A percentile compares a stretch with the other conserved stretches of the same genome.
Conservation (phyloP, 1,284 basidiomycete species). For the Caloboletus firmus region DNA sequence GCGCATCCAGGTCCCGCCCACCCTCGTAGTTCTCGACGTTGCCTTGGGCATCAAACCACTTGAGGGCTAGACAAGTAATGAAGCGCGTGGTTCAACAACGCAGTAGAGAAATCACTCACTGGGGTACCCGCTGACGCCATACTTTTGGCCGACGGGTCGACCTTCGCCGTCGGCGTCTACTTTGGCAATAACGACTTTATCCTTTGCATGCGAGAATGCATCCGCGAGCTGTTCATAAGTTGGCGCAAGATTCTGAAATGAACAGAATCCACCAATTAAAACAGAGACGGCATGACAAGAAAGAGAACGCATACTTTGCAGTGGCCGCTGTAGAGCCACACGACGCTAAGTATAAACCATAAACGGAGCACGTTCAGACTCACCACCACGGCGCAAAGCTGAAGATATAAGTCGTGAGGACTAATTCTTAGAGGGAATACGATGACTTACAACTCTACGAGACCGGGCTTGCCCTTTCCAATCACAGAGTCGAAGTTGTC, state of each 20-base stretch:
- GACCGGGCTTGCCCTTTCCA: constrained; percentile 76
- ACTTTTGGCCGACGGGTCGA: constrained; percentile 69
- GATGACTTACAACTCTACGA: constrained; percentile 84
- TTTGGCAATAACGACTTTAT: constrained; percentile 89
- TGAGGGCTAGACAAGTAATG: constrained; percentile 61
- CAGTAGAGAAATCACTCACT: constrained; percentile 51
- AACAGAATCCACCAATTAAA: constrained; percentile 10
- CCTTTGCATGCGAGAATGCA: constrained; percentile 73
- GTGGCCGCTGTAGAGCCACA: constrained; percentile 57
- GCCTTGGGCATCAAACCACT: constrained; percentile 83
- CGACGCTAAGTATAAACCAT: neutral
- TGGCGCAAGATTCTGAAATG: constrained; percentile 75
- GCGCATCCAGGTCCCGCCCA: constrained; percentile 78
- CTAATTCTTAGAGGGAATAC: neutral
- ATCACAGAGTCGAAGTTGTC: constrained; percentile 76
- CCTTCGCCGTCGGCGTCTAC: constrained; percentile 90
- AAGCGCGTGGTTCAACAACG: neutral
- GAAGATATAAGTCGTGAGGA: neutral
- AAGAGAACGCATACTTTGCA: constrained; percentile 60
- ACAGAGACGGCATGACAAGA: neutral
- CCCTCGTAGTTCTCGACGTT: constrained; percentile 72
- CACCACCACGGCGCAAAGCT: constrained; percentile 87
- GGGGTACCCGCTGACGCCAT: constrained; percentile 82
- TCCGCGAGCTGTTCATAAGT: constrained; percentile 88
- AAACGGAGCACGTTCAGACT: constrained; percentile 27